These are phyloP conservation scores for Chrysosporium keratinophilum DNA, from an alignment of 2,329 filamentous ascomycete species.

Conservation along the genomic window DNA sequence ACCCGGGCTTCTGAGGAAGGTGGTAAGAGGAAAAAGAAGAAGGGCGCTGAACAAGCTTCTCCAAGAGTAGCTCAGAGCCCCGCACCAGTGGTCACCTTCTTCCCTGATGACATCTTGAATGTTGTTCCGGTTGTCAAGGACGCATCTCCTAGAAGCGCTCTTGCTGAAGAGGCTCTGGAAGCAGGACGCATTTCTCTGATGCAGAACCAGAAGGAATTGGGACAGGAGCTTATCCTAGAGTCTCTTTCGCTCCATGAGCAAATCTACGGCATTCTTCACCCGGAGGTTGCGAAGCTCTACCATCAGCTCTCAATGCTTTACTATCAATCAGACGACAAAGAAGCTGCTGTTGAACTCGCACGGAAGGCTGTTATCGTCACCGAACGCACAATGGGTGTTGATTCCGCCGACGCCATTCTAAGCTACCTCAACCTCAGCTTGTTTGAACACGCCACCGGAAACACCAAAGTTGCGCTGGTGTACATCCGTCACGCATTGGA, in stretches of 20 bases:
- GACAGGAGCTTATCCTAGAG: constrained; percentile 90
- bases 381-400: constrained; percentile 85
- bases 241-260: constrained; percentile 94
- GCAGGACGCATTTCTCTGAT: constrained; percentile 92
- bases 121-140: constrained; percentile 93
- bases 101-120: constrained; percentile 76
- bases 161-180: constrained; percentile 92
- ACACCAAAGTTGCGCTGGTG: constrained; percentile 74
- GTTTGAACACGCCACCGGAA: constrained; percentile 84
- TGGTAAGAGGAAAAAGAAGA: constrained; percentile 46
- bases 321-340: constrained; percentile 96
- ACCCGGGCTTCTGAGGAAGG: constrained; percentile 28
- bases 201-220: constrained; percentile 89
- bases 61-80: constrained; percentile 37
- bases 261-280: constrained; percentile 94
- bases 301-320: constrained; percentile 92
- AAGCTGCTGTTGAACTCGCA: constrained; percentile 84
- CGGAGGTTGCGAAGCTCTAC: constrained; percentile 91
- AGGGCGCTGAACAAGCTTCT: constrained; percentile 42
- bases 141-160: constrained; percentile 74
- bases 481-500: constrained; percentile 89
- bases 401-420: constrained; percentile 85
- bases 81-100: constrained; percentile 54
- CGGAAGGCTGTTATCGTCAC: constrained; percentile 94
- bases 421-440: constrained; percentile 93